A percentile compares a stretch with the other conserved stretches of the same genome.
These are phyloP conservation scores for Neurospora discreta DNA, from an alignment of 495 filamentous ascomycete genomes.

Conservation along the genomic window DNA sequence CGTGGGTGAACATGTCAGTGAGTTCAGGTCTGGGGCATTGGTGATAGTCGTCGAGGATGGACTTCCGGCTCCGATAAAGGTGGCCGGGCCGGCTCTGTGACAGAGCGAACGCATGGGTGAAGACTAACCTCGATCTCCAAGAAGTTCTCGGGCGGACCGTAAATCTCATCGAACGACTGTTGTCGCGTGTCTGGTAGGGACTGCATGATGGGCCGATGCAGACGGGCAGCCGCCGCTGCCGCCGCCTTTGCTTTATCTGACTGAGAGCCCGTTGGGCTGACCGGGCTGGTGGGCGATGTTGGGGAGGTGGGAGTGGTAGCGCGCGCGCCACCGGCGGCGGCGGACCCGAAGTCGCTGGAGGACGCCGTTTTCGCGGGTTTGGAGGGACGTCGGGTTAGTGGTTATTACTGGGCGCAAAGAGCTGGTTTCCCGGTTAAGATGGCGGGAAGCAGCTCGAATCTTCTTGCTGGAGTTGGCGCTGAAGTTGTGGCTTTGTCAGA, in stretches of 20 bases:
- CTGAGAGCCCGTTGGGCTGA: background rate
- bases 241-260: slow-evolving; percentile 5
- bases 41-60: background rate
- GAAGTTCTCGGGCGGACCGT: slow-evolving; percentile 96
- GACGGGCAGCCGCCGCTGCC: slow-evolving; percentile 28
- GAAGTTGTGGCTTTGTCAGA: background rate
- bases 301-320: slow-evolving; percentile 17
- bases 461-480: background rate
- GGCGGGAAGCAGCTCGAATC: background rate
- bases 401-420: background rate
- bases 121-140: slow-evolving; percentile 83
- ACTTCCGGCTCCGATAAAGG: background rate
- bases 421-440: background rate
- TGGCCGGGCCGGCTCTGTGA: background rate
- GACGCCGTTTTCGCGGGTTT: slow-evolving; percentile 32
- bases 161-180: slow-evolving; percentile 98
- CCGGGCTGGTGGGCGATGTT: slow-evolving; percentile 22
- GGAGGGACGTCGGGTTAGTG: background rate
- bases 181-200: slow-evolving; percentile 74
- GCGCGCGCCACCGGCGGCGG: slow-evolving; percentile 15
- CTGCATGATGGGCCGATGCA: slow-evolving; percentile 54
- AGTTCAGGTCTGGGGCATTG: background rate
- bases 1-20: background rate
- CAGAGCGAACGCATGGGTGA: background rate
- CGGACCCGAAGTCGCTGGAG: slow-evolving; percentile 11